A percentile compares a stretch with the other conserved stretches of the same genome.
Conservation (phyloP, 345 rosid species). For the Melaleuca alternifolia region DNA sequence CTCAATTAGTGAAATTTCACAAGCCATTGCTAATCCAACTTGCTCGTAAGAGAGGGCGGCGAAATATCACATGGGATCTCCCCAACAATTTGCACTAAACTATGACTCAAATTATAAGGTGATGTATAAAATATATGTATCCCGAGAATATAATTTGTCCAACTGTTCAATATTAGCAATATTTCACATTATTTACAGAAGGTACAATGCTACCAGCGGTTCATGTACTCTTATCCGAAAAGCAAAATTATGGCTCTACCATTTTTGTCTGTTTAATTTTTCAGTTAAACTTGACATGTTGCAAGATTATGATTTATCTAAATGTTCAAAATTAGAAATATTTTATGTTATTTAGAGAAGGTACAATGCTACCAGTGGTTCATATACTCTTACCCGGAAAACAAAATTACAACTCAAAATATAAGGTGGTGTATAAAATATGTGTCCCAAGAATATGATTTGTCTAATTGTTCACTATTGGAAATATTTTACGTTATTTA, state of each 20-base stretch:
- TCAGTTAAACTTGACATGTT: background rate
- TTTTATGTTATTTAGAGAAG: too few species aligned
- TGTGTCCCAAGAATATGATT: background rate
- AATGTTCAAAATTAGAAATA: too few species aligned
- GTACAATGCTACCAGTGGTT: too few species aligned
- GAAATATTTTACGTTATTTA: background rate
- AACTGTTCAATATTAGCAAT: background rate
- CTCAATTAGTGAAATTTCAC: fast-evolving
- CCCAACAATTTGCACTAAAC: background rate
- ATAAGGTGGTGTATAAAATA: background rate
- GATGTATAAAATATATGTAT: background rate
- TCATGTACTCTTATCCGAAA: background rate
- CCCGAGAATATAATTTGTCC: background rate
- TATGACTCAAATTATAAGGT: background rate
- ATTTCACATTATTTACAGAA: background rate
- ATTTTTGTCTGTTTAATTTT: background rate
- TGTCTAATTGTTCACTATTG: background rate
- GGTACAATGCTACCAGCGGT: background rate
- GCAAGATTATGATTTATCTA: too few species aligned
- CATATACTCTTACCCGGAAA: too few species aligned
- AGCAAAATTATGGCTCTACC: background rate
- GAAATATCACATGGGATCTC: background rate
- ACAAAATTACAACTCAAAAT: background rate
- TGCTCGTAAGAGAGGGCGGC: fast-evolving
- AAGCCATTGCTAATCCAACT: background rate